phyloP scores from a whole-genome alignment of 1,139 yeast species.

The Candida buenavistaensis region DNA sequence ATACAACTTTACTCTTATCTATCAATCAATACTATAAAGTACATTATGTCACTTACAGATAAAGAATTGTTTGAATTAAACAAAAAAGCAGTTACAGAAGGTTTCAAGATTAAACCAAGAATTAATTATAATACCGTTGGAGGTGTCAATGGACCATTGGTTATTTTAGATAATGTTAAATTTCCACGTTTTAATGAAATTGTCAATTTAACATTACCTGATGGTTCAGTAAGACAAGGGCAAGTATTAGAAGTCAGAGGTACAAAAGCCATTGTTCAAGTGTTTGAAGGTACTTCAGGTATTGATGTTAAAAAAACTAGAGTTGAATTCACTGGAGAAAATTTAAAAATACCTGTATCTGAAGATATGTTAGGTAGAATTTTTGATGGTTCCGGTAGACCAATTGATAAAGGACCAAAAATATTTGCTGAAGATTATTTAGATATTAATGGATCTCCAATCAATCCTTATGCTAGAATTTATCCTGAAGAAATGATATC shows the following conservation, averaged over 20 bases:
- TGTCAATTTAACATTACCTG: constrained; percentile 94
- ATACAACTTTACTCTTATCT: too few relatives aligned
- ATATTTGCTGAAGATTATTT: constrained; percentile 97
- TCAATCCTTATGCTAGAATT: constrained; percentile 96
- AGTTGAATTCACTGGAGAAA: constrained; percentile 95
- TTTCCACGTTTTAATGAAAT: constrained; percentile 96
- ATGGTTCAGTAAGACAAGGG: constrained; percentile 92
- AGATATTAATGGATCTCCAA: constrained; percentile 98
- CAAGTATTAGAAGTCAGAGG: constrained; percentile 98
- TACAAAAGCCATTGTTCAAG: constrained; percentile 95
- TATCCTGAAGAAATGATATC: constrained; percentile 99
- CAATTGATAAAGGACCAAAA: constrained; percentile 97
- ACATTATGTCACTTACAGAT: constrained; percentile 45
- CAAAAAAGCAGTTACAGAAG: constrained; percentile 88
- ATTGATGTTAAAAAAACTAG: constrained; percentile 96
- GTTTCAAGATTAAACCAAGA: constrained; percentile 88
- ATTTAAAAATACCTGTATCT: constrained; percentile 88
- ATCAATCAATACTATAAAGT: too few relatives aligned
- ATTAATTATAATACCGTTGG: constrained; percentile 93
- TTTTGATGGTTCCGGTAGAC: constrained; percentile 98
- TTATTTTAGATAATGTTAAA: constrained; percentile 92
- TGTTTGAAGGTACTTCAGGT: constrained; percentile 97
- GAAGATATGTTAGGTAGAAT: constrained; percentile 98
- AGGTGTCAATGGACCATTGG: constrained; percentile 98
- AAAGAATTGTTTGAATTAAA: constrained; percentile 72